These are phyloP conservation scores for Berkeleyomyces basicola DNA, from an alignment of 2,329 filamentous ascomycete genomes.

Conservation along the genomic window DNA sequence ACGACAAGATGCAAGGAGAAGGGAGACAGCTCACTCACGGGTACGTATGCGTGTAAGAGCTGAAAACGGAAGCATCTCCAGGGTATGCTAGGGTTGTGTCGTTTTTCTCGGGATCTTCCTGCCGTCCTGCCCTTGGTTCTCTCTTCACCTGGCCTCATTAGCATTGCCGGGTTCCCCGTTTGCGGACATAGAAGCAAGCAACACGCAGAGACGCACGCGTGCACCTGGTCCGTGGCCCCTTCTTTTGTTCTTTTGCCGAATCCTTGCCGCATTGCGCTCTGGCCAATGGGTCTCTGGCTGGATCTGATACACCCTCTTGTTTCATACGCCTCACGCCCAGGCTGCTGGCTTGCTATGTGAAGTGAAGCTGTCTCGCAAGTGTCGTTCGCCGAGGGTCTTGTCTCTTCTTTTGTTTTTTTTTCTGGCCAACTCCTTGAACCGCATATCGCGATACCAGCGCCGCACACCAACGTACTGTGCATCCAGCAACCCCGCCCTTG, in stretches of 20 bases:
- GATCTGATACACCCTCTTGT: slow-evolving; percentile 1
- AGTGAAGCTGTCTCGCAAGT: neutral
- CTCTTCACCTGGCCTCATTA: too few relatives aligned
- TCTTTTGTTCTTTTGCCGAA: neutral
- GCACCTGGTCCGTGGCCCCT: neutral
- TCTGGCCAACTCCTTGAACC: neutral
- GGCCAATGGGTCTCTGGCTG: neutral
- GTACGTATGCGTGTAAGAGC: too few relatives aligned
- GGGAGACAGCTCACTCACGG: too few relatives aligned
- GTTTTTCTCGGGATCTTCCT: too few relatives aligned
- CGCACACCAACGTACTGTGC: neutral
- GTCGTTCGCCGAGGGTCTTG: neutral
- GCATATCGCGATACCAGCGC: neutral
- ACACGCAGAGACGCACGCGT: neutral
- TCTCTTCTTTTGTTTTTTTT: neutral
- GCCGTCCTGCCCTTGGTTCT: too few relatives aligned
- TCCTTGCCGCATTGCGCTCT: neutral
- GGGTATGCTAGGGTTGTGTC: too few relatives aligned
- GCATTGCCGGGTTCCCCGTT: neutral
- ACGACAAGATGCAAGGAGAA: too few relatives aligned
- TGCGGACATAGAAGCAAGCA: neutral
- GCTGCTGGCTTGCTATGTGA: neutral
- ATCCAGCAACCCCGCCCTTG: neutral
- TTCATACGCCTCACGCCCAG: neutral
- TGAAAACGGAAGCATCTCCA: too few relatives aligned